A percentile compares a stretch with the other conserved stretches of the same genome.
Evolutionary conservation across 495 filamentous ascomycete species (phyloP).

Genomic region (Articulospora tetracladia): DNA sequence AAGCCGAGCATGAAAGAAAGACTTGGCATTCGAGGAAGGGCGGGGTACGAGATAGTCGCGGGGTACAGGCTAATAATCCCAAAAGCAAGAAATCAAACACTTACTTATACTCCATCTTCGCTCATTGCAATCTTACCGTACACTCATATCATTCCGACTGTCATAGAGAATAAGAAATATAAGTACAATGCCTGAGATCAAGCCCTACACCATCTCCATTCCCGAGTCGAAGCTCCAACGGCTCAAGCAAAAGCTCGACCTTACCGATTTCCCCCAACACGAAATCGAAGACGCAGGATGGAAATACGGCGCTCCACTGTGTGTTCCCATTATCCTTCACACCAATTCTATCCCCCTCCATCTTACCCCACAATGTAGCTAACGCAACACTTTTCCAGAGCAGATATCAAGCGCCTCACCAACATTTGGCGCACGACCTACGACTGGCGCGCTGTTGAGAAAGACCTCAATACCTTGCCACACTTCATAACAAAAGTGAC

Average conservation of each 20-base stretch:
- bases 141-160: too few species aligned
- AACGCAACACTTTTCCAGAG: constrained; percentile 29
- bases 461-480: constrained; percentile 47
- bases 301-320: constrained; percentile 36
- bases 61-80: too few species aligned
- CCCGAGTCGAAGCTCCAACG: constrained; percentile 32
- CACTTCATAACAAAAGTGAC: constrained; percentile 50
- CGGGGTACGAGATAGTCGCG: too few species aligned
- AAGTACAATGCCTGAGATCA: constrained; percentile 27
- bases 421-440: constrained; percentile 39
- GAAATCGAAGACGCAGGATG: constrained; percentile 39
- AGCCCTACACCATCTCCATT: constrained; percentile 36
- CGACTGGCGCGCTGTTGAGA: constrained; percentile 46
- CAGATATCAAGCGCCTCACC: constrained; percentile 36
- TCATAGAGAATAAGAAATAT: too few species aligned
- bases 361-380: neutral
- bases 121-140: too few species aligned
- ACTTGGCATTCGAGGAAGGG: too few species aligned
- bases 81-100: too few species aligned
- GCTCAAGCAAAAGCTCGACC: constrained; percentile 38
- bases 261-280: constrained; percentile 35
- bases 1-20: too few species aligned
- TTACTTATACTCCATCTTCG: too few species aligned
- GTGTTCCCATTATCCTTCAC: too few species aligned
- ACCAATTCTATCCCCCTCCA: neutral